Evolutionary conservation across 805 yeast species (phyloP).

Genomic region (Spathaspora girioi): DNA sequence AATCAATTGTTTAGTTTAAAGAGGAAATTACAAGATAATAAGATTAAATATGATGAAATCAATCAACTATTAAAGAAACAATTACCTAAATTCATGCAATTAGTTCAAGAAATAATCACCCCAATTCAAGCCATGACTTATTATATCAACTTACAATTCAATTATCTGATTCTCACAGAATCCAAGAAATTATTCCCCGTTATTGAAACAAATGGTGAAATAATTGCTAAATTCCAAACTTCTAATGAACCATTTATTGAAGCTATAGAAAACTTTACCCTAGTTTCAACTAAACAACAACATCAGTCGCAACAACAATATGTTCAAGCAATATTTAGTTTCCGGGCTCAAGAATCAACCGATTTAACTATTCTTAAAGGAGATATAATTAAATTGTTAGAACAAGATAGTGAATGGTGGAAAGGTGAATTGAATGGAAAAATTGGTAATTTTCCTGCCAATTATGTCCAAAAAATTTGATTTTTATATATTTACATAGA

Average conservation of each 20-base stretch:
- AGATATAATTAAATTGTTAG: conserved; percentile 39
- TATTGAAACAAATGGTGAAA: not conserved
- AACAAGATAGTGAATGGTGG: conserved; percentile 33
- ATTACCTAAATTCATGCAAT: conserved; percentile 40
- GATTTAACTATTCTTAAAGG: conserved; percentile 45
- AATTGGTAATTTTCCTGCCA: conserved; percentile 25
- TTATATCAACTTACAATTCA: conserved; percentile 33
- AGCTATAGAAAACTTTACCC: conserved; percentile 15
- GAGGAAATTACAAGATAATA: conserved; percentile 21
- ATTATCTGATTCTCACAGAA: conserved; percentile 22
- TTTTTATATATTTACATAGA: not conserved
- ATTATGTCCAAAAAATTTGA: conserved; percentile 21
- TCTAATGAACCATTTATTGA: conserved; percentile 8
- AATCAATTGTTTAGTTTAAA: conserved; percentile 20
- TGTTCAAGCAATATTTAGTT: conserved; percentile 41
- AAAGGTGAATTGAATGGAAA: conserved; percentile 25
- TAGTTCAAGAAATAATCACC: conserved; percentile 25
- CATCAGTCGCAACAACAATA: conserved; percentile 11
- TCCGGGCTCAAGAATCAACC: conserved; percentile 28
- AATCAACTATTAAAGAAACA: conserved; percentile 43
- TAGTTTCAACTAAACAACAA: conserved; percentile 22
- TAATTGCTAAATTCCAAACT: conserved; percentile 8
- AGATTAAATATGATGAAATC: conserved; percentile 26
- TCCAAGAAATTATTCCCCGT: not conserved
- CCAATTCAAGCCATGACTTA: conserved; percentile 31